Evolutionary conservation across 2,329 filamentous ascomycete genomes (phyloP).

Genomic region (Hypoxylon sp.): DNA sequence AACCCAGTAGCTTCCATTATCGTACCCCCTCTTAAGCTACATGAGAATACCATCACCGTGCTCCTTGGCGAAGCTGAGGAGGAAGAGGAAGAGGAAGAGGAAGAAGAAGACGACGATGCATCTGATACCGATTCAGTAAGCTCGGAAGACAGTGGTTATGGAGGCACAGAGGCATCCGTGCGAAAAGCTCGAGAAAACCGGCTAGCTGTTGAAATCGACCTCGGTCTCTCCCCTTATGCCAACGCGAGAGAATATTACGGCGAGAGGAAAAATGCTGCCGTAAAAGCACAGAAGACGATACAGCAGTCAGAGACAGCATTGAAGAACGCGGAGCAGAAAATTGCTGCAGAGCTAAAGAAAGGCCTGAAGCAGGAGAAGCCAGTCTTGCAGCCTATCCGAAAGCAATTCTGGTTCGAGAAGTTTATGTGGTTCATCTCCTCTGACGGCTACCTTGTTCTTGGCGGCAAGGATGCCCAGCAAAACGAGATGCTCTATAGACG

Average conservation of each 20-base stretch:
- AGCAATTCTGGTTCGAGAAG: conserved; percentile 96
- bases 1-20: conserved; percentile 92
- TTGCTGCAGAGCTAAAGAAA: conserved; percentile 86
- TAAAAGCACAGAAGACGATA: conserved; percentile 88
- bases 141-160: conserved; percentile 72
- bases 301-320: conserved; percentile 85
- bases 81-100: conserved; percentile 72
- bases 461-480: conserved; percentile 88
- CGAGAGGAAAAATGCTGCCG: conserved; percentile 84
- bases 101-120: conserved; percentile 69
- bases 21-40: conserved; percentile 85
- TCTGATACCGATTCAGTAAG: conserved; percentile 74
- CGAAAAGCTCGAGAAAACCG: conserved; percentile 63
- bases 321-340: conserved; percentile 91
- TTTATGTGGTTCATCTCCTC: conserved; percentile 96
- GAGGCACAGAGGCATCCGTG: conserved; percentile 54
- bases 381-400: conserved; percentile 83
- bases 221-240: conserved; percentile 84
- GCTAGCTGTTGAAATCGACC: conserved; percentile 85
- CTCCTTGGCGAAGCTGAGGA: conserved; percentile 78
- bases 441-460: conserved; percentile 92
- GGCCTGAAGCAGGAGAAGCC: conserved; percentile 93
- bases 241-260: conserved; percentile 95
- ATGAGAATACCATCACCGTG: conserved; percentile 90
- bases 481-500: conserved; percentile 91